Conservation (phyloP, 2,329 filamentous ascomycete species). For the Botrytis galanthina region DNA sequence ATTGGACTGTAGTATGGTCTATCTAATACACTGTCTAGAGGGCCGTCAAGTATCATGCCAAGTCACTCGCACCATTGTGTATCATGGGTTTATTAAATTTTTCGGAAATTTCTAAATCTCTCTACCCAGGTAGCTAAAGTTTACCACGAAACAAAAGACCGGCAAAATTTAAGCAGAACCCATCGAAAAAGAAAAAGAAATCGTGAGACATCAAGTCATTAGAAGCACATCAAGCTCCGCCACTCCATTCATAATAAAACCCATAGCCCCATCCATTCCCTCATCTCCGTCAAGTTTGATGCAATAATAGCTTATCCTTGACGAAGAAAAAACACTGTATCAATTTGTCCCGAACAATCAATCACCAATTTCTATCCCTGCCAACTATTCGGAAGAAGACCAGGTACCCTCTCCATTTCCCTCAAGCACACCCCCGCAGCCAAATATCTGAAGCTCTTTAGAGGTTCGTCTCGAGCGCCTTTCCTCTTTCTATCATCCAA, state of each 20-base stretch:
- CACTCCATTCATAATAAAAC: not conserved
- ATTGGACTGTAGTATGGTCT: too few species aligned
- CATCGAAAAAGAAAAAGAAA: not conserved
- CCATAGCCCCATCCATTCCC: too few species aligned
- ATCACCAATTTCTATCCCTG: not conserved
- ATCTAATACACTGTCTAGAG: not conserved
- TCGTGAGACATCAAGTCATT: not conserved
- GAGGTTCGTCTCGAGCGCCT: constrained; percentile 36
- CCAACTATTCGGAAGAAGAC: constrained; percentile 7
- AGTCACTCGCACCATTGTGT: not conserved
- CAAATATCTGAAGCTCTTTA: constrained; percentile 53
- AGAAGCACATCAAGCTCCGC: not conserved
- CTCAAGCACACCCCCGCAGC: constrained; percentile 50
- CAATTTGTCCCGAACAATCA: not conserved
- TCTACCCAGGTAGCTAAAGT: not conserved
- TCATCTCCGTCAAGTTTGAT: not conserved
- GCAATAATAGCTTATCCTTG: not conserved
- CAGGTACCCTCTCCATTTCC: constrained; percentile 43
- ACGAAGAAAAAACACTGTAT: not conserved
- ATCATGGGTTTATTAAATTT: too few species aligned
- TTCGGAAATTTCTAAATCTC: not conserved
- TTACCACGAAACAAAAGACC: not conserved
- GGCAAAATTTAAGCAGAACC: not conserved
- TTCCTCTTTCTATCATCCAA: constrained; percentile 37
- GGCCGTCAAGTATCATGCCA: not conserved